These are phyloP conservation scores for Phytophthora idaei DNA, from an alignment of 352 stramenopile species.

Conservation along the genomic window DNA sequence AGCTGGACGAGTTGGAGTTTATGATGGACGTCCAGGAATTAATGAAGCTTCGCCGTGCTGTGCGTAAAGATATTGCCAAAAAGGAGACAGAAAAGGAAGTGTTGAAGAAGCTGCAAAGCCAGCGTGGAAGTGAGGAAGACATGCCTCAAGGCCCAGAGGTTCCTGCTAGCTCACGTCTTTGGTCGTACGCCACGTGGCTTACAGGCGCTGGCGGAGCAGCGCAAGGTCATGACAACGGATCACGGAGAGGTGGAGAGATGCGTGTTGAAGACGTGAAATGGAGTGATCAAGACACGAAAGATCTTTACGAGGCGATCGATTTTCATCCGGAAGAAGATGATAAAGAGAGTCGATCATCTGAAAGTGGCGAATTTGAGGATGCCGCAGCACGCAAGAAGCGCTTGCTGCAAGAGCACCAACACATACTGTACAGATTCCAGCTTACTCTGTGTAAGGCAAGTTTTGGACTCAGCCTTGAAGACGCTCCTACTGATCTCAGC, in stretches of 20 bases:
- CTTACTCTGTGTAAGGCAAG: slow-evolving; percentile 58
- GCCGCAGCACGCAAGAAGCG: slow-evolving; percentile 23
- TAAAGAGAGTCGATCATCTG: slow-evolving; percentile 19
- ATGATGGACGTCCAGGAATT: slow-evolving; percentile 75
- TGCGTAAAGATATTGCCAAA: slow-evolving; percentile 52
- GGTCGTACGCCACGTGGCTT: slow-evolving; percentile 82
- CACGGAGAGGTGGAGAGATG: slow-evolving; percentile 17
- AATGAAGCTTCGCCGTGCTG: slow-evolving; percentile 56
- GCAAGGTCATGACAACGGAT: slow-evolving; percentile 12
- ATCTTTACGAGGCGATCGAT: slow-evolving; percentile 82
- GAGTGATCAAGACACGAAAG: slow-evolving; percentile 86
- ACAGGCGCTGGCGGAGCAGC: slow-evolving; percentile 27
- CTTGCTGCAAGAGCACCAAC: slow-evolving; percentile 48
- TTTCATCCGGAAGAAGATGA: slow-evolving; percentile 63
- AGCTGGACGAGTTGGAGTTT: slow-evolving; percentile 75
- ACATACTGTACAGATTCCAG: slow-evolving; percentile 85
- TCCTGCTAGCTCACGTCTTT: slow-evolving; percentile 57
- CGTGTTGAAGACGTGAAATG: slow-evolving; percentile 66
- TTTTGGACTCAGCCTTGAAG: slow-evolving; percentile 58
- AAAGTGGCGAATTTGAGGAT: slow-evolving; percentile 35
- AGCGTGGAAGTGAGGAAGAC: slow-evolving; percentile 21
- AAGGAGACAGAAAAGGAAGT: slow-evolving; percentile 45
- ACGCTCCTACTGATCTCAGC: slow-evolving; percentile 20
- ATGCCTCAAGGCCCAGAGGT: slow-evolving; percentile 22
- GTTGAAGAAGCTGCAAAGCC: slow-evolving; percentile 38